Evolutionary conservation across 306 rosid genomes (phyloP), one percentile per base, ranked within the genome.

Genomic region (Albizia julibrissin): DNA sequence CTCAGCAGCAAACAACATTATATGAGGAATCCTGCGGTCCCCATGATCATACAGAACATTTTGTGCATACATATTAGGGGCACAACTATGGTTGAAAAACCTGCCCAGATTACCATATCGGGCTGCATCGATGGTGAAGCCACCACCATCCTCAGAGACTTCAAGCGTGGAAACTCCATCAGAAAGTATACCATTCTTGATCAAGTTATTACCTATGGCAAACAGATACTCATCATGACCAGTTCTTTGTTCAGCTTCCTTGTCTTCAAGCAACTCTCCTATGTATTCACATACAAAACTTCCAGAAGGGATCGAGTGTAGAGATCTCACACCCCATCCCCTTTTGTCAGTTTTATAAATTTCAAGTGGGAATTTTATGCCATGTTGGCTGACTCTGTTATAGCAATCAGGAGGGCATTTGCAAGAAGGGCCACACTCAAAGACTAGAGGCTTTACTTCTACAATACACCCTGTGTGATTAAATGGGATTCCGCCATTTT

Each of bases 291-390:
- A 93, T 16, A 91, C 82, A 79, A 89, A 93, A 79, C 94, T 88
- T 70, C 97, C 95, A 0, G 94, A 90, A 66, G 94, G 84, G 37
- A 91, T 91, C 47, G 86, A 89, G 80, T 85, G 80, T 14, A 82
- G 81, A 49, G 97, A 88, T 73, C 97, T 88, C 76, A 91, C 91
- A 21, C 95, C 95, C 97, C 97, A 93, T 34, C 95, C 95, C 84
- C 81, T 86, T 10, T 77, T 68, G 47, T 87, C 24, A 19, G 97
- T 91, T 82, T 87, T 89, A 69, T 89, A 93, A 34, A 93, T 76
- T 76, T 93, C 90, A 39, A 93, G 89, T 24, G 85, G 92, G 77
- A 85, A 86, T 72, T 86, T 83, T 67, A 91, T 88, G 27, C 97
- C 93, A 6, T 19, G 65, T 78, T 93, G 94, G 78, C 92, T 82